A percentile compares a stretch with the other conserved stretches of the same genome.
Conservation (phyloP, 139 green algal species). For the Pleodorina starrii region DNA sequence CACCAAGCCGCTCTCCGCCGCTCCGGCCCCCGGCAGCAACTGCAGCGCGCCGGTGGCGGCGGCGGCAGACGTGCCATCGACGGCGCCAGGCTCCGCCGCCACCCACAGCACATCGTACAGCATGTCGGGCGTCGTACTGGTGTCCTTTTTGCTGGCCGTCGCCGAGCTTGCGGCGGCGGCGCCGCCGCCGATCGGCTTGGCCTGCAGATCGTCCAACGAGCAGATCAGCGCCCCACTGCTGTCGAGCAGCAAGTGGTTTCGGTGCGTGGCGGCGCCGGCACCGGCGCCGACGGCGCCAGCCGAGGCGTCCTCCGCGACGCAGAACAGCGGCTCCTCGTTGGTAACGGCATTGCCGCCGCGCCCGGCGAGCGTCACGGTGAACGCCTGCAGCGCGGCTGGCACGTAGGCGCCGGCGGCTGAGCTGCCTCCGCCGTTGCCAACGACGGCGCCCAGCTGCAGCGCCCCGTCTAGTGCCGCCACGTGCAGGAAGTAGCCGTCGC, state of each 20-base stretch:
- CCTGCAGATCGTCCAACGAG: conserved; percentile 68
- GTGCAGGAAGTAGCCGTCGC: conserved; percentile 58
- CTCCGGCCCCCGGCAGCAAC: too few species aligned
- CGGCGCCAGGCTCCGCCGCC: neutral
- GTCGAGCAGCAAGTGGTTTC: conserved; percentile 60
- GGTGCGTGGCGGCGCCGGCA: conserved; percentile 14
- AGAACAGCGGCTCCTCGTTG: neutral
- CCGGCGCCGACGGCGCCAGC: neutral
- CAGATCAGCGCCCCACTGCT: conserved; percentile 49
- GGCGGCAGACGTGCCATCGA: neutral
- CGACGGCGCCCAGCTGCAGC: conserved; percentile 73
- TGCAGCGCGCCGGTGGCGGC: too few species aligned
- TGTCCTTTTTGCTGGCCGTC: too few species aligned
- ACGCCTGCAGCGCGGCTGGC: conserved; percentile 65
- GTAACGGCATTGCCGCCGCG: neutral
- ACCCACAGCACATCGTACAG: conserved; percentile 60
- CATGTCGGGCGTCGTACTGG: too few species aligned
- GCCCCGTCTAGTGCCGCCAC: conserved; percentile 64
- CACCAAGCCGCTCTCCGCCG: neutral
- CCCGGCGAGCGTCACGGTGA: neutral
- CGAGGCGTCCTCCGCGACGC: conserved; percentile 1
- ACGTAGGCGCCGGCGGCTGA: conserved; percentile 55
- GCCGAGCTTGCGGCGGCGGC: neutral
- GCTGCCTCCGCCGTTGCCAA: conserved; percentile 29
- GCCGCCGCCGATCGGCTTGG: conserved; percentile 48